Evolutionary conservation across 2,329 filamentous ascomycete genomes (phyloP), one percentile per base, ranked within the genome.

Genomic region (Nothophaeocryptopus gaeumannii): DNA sequence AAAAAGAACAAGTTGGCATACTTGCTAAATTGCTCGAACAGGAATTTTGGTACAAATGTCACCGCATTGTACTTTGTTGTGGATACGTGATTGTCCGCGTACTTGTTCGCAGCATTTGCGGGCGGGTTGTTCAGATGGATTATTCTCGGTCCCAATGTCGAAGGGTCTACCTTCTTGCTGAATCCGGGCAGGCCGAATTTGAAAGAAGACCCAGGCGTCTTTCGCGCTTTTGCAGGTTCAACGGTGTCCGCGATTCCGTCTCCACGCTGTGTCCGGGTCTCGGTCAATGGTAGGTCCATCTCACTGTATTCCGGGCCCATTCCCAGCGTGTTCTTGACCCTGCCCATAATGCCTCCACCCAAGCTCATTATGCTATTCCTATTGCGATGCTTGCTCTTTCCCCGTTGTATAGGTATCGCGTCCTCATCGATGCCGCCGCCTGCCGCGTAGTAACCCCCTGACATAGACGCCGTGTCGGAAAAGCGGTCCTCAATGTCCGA

Each of bases 1-100:
- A 99, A 81, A 86, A 99, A 99, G 78, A 99, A 99, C 66, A 99
- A 73, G 73, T 99, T 99, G 76, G 93, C 93, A 72, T 96, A 96
- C 77, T 96, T 99, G 54, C 91, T 96, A 74, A 99, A 99, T 69
- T 99, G 93, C 71, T 99, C 93, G 70, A 92, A 90, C 49, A 99
- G 78, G 72, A 99, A 99, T 72, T 99, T 99, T 43, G 93, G 93
- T 13, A 97, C 68, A 70, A 99, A 99, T 14, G 90, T 96, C 47
- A 88, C 78, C 65, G 89, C 63, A 70, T 97, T 99, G 81, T 99
- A 99, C 72, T 99, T 99, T 56, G 93, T 87, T 5, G 93, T 99
- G 36, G 92, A 97, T 56, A 99, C 87, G 70, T 97, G 90, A 68
- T 99, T 99, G 79, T 95, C 88, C 67, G 91, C 81, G 70, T 93